Evolutionary conservation across 352 stramenopile species (phyloP), one percentile per base, ranked within the genome.

Genomic region (Phytopythium cucurbitacearum): DNA sequence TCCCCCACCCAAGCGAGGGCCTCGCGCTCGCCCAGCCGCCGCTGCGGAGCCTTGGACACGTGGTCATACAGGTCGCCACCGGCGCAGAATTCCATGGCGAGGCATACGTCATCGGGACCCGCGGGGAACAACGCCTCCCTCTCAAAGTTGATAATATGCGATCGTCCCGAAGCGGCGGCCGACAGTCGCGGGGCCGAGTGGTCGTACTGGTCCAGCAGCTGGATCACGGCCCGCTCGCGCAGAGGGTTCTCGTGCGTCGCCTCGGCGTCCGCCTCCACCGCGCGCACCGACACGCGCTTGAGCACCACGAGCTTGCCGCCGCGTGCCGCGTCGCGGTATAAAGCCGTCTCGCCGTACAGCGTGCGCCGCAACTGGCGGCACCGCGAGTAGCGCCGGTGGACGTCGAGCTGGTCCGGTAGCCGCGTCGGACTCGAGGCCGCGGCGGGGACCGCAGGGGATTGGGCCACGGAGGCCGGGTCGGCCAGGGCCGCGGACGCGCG

Each of bases 1-100:
- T 87, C 70, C 16, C 56, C 42, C 16, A 79, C 67, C 13, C 70
- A 55, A 0, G 46, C 36, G 21, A 85, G 64, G 8, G 71, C 71
- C 41, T 80, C 69, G 2, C 40, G 54, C 60, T 84, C 69, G 9
- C 41, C 40, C 12, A 87, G 37, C 3, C 60, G 58, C 10, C 59
- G 54, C 4, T 61, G 47, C 3, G 67, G 69, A 48, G 74, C 59
- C 10, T 46, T 16, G 40, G 70, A 66, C 48, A 84, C 57, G 57
- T 73, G 67, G 42, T 76, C 67, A 62, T 75, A 84, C 28, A 90
- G 67, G 53, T 88, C 76, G 21, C 76, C 76, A n/a, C 70, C 68
- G 1, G 51, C 57, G 49, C 80, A 88, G 56, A 83, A 87, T 43
- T 90, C 76, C 67, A 87, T 87, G 15, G 72, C 73, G 5, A 87